Base-by-base conservation (phyloP, 768 basidiomycete species). In the Amanita fuliginea region DNA sequence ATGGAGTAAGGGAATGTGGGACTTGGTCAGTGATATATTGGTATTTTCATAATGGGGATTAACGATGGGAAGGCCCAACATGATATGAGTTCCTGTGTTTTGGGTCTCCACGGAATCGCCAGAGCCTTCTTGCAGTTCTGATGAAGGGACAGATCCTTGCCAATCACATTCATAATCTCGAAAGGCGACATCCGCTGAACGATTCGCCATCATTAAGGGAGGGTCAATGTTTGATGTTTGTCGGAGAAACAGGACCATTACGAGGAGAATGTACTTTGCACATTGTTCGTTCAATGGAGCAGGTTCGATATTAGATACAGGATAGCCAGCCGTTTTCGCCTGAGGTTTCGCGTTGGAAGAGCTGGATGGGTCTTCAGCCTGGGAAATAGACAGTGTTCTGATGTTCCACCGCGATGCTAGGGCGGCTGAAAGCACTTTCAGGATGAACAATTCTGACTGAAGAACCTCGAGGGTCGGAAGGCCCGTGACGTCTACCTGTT, bases 371-470 rank as follows among this genome's bases (percentile, higher is more conserved):
- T 73, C 60, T 33, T 70, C 74, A 16, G 65, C 60, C 32, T 24
- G 21, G 24, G 42, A 30, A 16, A 4, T 21, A n/a, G 22, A 43
- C 4, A 10, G 7, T 4, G 70, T 60, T 44, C 69, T 67, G n/a
- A 68, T 64, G 32, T 67, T 72, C 85, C 86, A 91, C 28, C 86
- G 80, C 13, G 85, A 81, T 4, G 86, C 78, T 75, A 94, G 80
- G 42, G 82, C 78, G 39, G 84, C 71, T 0, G 83, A 75, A 10
- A 95, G 64, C 19, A 93, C 80, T 65, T 93, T 90, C 57, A 93
- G 72, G 34, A 94, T 66, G 56, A 88, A 89, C 1, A 94, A 71
- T 61, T 93, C 87, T 0, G 91, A 93, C 59, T 94, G 90, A 3
- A 92, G 73, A 37, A 83, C 76, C 49, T 90, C 84, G 14, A 87